A percentile compares a stretch with the other conserved stretches of the same genome.
Evolutionary conservation across 208 protist genomes (phyloP).

Genomic region (Wallacemonas rigidus): DNA sequence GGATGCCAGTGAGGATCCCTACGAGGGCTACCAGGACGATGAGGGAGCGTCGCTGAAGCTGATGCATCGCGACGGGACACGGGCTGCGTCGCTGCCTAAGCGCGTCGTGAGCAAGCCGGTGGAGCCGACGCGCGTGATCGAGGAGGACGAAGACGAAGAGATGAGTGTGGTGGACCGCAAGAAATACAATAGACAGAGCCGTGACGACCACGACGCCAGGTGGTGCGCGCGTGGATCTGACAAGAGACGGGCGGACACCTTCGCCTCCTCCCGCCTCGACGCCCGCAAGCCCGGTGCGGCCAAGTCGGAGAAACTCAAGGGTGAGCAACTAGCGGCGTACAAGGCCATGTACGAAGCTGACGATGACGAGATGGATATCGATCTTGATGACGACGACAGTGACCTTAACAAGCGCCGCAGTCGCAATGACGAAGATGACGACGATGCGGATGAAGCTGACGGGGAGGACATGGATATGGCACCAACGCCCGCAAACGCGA

Average conservation of each 20-base stretch:
- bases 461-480: background rate
- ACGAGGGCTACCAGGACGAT: constrained; percentile 17
- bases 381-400: constrained; percentile 11
- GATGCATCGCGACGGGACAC: constrained; percentile 10
- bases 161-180: background rate
- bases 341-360: constrained; percentile 21
- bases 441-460: constrained; percentile 8
- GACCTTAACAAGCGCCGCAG: background rate
- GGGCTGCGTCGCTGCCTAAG: constrained; percentile 1
- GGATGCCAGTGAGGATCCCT: constrained; percentile 9
- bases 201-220: background rate
- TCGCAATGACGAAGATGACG: background rate
- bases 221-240: background rate
- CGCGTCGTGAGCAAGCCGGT: background rate
- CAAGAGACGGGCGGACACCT: background rate
- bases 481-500: background rate
- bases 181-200: no score
- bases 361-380: constrained; percentile 20
- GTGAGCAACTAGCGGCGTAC: constrained; percentile 4
- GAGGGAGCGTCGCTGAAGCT: constrained; percentile 11
- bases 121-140: background rate
- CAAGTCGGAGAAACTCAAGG: constrained; percentile 1
- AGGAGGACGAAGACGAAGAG: constrained; percentile 17
- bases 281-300: background rate
- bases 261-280: background rate